These are phyloP conservation scores for Middelhovenomyces tepae DNA, from an alignment of 805 yeast species.

Conservation along the genomic window DNA sequence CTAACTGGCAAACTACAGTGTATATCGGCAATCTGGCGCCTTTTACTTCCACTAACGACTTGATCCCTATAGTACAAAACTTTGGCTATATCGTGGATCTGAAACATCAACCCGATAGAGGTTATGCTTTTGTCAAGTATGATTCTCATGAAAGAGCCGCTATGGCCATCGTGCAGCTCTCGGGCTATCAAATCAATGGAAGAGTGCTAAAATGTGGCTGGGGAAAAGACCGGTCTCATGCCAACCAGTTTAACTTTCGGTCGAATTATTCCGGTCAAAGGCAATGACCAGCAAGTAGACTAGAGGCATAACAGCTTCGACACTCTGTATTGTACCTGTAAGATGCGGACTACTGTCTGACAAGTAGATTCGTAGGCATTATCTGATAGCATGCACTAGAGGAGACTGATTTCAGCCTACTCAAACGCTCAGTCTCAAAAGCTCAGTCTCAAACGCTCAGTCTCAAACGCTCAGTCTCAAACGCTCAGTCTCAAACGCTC, in stretches of 20 bases:
- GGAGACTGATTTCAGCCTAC: no score
- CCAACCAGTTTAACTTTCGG: slow-evolving; percentile 7
- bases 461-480: no score
- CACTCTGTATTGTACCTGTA: no score
- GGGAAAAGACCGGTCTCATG: slow-evolving; percentile 54
- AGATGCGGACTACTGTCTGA: background rate
- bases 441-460: no score
- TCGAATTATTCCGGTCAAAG: background rate
- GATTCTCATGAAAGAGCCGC: slow-evolving; percentile 88
- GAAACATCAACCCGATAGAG: slow-evolving; percentile 69
- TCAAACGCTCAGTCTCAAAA: no score
- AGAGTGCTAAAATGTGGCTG: slow-evolving; percentile 76
- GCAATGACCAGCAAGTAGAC: no score
- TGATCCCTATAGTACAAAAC: slow-evolving; percentile 63
- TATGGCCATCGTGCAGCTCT: slow-evolving; percentile 69
- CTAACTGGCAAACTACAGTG: slow-evolving; percentile 77
- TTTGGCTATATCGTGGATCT: slow-evolving; percentile 80
- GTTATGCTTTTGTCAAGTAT: slow-evolving; percentile 82
- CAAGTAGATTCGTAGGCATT: no score
- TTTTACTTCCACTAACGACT: slow-evolving; percentile 60
- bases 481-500: no score
- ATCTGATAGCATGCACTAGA: no score
- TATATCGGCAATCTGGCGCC: slow-evolving; percentile 81
- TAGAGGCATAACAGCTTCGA: no score
- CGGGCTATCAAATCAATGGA: slow-evolving; percentile 58